Evolutionary conservation across 176 grass and related monocot genomes (phyloP).

Genomic region (Hordeum marinum): DNA sequence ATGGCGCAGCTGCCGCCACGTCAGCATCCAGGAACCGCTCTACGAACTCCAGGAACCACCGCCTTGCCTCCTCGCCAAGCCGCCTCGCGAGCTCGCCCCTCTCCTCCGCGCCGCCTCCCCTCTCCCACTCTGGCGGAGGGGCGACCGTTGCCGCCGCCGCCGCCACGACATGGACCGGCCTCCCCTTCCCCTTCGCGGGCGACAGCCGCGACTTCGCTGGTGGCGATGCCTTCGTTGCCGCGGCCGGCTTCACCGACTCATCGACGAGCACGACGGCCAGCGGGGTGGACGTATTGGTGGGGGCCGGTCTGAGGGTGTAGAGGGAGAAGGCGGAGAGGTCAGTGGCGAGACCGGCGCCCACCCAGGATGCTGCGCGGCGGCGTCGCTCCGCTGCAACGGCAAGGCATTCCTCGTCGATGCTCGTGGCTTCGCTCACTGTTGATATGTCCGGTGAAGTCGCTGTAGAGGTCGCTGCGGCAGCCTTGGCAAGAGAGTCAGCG

Average conservation of each 20-base stretch:
- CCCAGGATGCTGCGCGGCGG: constrained; percentile 60
- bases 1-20: constrained; percentile 37
- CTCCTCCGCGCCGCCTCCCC: constrained; percentile 56
- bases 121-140: constrained; percentile 54
- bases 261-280: constrained; percentile 52
- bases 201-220: constrained; percentile 44
- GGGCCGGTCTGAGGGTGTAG: constrained; percentile 42
- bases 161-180: neutral
- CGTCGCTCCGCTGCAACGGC: constrained; percentile 47
- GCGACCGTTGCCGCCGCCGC: neutral
- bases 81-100: constrained; percentile 57
- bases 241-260: constrained; percentile 28
- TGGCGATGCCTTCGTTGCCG: constrained; percentile 32
- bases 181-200: constrained; percentile 42
- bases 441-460: constrained; percentile 16
- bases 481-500: constrained; percentile 47
- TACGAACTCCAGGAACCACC: constrained; percentile 90
- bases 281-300: constrained; percentile 10
- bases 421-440: neutral
- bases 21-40: constrained; percentile 91
- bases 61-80: constrained; percentile 56
- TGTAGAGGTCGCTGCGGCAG: neutral
- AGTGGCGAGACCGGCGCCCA: constrained; percentile 66
- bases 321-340: constrained; percentile 81
- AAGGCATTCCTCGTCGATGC: constrained; percentile 36